Percentiles rank a stretch among this genome's conserved stretches.
Conservation (phyloP, 495 filamentous ascomycete genomes). For the Podospora bellae-mahoneyi region DNA sequence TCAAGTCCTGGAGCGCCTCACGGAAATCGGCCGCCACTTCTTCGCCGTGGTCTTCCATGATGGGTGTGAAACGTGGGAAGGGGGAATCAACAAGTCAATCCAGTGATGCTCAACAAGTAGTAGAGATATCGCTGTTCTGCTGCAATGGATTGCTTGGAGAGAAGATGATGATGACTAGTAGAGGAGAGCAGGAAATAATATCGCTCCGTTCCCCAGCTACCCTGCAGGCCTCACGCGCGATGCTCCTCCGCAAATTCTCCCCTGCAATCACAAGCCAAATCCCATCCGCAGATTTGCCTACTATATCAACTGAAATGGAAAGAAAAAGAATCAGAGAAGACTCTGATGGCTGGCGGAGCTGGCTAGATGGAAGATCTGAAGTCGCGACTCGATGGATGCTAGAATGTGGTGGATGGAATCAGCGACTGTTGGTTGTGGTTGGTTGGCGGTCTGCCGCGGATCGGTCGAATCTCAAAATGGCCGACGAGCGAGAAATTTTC, state of each 20-base stretch:
- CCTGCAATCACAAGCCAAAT: neutral
- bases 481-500: neutral
- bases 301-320: neutral
- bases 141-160: conserved; percentile 4
- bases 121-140: neutral
- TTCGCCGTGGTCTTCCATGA: conserved; percentile 74
- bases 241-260: neutral
- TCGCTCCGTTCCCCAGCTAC: neutral
- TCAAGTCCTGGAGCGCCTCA: conserved; percentile 86
- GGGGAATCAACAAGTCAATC: conserved; percentile 3
- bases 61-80: conserved; percentile 11
- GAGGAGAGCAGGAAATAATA: neutral
- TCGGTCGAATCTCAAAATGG: neutral
- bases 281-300: neutral
- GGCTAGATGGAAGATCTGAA: neutral
- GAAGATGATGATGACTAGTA: neutral
- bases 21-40: conserved; percentile 95
- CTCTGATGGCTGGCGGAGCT: neutral
- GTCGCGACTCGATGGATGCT: neutral
- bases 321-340: neutral
- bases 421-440: neutral
- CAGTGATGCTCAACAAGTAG: neutral
- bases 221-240: neutral
- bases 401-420: neutral
- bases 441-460: neutral